Conservation (phyloP, 768 basidiomycete genomes). For the Dictyophora rubrovolvata region DNA sequence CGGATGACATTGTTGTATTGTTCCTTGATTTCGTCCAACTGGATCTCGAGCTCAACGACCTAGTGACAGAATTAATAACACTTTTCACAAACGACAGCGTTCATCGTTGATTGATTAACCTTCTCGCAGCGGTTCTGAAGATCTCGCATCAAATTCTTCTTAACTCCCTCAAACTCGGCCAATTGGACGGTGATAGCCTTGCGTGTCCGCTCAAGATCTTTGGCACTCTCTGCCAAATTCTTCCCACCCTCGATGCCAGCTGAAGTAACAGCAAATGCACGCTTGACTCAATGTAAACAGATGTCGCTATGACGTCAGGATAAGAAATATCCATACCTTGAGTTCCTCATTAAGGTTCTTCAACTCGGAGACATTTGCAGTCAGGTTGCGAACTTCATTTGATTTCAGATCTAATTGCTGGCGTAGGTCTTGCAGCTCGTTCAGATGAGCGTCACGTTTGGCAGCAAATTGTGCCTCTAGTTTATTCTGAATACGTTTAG, state of each 20-base stretch:
- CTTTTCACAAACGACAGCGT: not conserved
- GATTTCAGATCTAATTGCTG: slow-evolving; percentile 80
- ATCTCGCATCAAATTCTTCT: slow-evolving; percentile 98
- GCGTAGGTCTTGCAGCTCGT: slow-evolving; percentile 77
- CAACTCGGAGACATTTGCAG: slow-evolving; percentile 81
- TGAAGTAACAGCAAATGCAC: slow-evolving; percentile 93
- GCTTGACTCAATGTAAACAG: slow-evolving; percentile 37
- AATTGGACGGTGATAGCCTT: slow-evolving; percentile 97
- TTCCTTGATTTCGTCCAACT: slow-evolving; percentile 96
- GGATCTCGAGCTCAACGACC: slow-evolving; percentile 99
- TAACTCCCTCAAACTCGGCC: slow-evolving; percentile 96
- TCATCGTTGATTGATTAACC: slow-evolving; percentile 32
- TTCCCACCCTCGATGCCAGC: slow-evolving; percentile 96
- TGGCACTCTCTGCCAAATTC: slow-evolving; percentile 92
- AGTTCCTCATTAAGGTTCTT: slow-evolving; percentile 97
- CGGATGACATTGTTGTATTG: slow-evolving; percentile 98
- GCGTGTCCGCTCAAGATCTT: slow-evolving; percentile 92
- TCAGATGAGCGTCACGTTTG: slow-evolving; percentile 80
- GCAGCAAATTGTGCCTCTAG: slow-evolving; percentile 89
- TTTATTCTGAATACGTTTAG: slow-evolving; percentile 51
- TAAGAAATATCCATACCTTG: slow-evolving; percentile 53
- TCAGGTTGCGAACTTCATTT: slow-evolving; percentile 76
- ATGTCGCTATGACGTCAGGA: slow-evolving; percentile 7
- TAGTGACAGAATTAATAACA: slow-evolving; percentile 22
- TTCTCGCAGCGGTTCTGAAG: slow-evolving; percentile 99